Conservation (phyloP, 495 filamentous ascomycete species). For the Hyaloscypha hepaticicola region DNA sequence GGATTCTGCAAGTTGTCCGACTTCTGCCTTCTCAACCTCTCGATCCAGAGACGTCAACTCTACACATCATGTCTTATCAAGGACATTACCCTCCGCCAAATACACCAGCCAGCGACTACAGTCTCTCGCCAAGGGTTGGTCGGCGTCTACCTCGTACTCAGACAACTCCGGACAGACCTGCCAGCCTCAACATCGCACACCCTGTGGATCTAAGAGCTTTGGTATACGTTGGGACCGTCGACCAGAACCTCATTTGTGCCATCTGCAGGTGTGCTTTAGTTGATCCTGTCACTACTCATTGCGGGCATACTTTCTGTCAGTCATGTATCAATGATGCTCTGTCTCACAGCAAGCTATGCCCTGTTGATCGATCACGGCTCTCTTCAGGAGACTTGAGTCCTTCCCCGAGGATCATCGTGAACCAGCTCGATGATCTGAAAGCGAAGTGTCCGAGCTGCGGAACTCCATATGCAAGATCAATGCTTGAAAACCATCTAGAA, state of each 20-base stretch:
- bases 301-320: conserved; percentile 75
- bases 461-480: conserved; percentile 59
- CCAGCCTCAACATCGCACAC: conserved; percentile 21
- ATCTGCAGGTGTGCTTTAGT: conserved; percentile 79
- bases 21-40: not conserved
- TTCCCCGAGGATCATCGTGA: conserved; percentile 45
- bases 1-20: not conserved
- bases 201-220: conserved; percentile 63
- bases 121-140: not conserved
- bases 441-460: conserved; percentile 78
- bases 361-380: conserved; percentile 49
- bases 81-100: not conserved
- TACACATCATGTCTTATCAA: not conserved
- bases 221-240: conserved; percentile 66
- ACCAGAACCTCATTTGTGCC: conserved; percentile 78
- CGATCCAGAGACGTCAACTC: not conserved
- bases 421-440: conserved; percentile 71
- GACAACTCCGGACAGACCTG: not conserved
- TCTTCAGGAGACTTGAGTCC: conserved; percentile 10
- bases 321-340: conserved; percentile 62
- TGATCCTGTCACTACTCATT: conserved; percentile 67
- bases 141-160: not conserved
- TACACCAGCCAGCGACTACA: conserved; percentile 7
- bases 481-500: conserved; percentile 71
- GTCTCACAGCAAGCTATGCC: conserved; percentile 49